Base-by-base conservation (phyloP, 139 green algal genomes). In the Closterium sp. region DNA sequence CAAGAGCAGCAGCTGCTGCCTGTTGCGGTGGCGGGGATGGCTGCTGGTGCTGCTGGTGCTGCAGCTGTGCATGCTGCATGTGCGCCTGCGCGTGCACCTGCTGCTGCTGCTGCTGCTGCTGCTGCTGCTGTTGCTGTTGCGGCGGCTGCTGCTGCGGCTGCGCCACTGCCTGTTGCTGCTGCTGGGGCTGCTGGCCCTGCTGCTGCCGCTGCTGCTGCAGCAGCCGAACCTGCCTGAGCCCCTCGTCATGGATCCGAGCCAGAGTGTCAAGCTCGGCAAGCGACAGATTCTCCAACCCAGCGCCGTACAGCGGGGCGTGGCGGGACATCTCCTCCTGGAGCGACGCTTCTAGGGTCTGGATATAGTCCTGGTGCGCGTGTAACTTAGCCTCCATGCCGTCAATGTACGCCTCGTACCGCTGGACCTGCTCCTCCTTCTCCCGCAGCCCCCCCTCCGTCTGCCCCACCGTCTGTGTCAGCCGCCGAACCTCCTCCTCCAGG, bases 291-390 rank as follows among this genome's bases (percentile, higher is more conserved):
- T 96, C 93, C 88, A 96, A 92, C 5, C 94, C 91, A 3, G 90
- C 81, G 12, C 93, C 90, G n/a, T 93, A 90, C 55, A 96, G 87
- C 3, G 93, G 91, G 38, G 91, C 94, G 12, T 94, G 55, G 43
- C 91, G 91, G 30, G 86, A 91, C 89, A 95, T 90, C 88, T 96
- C 91, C 84, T 95, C 95, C 90, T 95, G 87, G 76, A 96, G 88
- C 16, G 69, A 84, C 34, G 88, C 64, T 92, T 96, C 93, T 66
- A 96, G 87, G 38, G 89, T 93, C n/a, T 85, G 85, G 33, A 96
- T 85, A 34, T 96, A 94, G 36, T 96, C 94, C 84, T 91, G 86
- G 35, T 95, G 93, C 69, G 89, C 90, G 25, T 91, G 86, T 76
- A 96, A 86, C 84, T 95, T 91, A 3, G 91, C 88, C 90, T 96